Evolutionary conservation across 805 yeast genomes (phyloP).

Genomic region (Wickerhamomyces rabaulensis): DNA sequence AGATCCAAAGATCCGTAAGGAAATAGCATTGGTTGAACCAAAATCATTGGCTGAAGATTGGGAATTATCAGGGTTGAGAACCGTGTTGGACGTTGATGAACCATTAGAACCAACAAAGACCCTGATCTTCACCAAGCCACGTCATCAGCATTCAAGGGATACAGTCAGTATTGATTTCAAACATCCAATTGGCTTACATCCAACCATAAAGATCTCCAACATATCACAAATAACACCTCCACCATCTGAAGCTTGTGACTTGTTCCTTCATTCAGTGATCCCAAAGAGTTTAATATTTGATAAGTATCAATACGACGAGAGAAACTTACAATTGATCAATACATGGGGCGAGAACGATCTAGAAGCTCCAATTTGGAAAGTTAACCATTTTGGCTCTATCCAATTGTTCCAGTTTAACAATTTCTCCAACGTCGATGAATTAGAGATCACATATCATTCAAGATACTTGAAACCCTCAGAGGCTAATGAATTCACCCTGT

Average conservation of each 20-base stretch:
- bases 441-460: constrained; percentile 43
- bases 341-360: constrained; percentile 53
- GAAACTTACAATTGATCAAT: constrained; percentile 28
- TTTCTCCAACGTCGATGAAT: constrained; percentile 5
- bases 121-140: constrained; percentile 18
- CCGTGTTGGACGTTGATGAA: constrained; percentile 12
- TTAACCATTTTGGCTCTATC: constrained; percentile 41
- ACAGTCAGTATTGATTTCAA: constrained; percentile 10
- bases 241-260: constrained; percentile 31
- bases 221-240: constrained; percentile 8
- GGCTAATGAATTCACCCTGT: constrained; percentile 16
- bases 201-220: constrained; percentile 21
- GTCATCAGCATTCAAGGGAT: constrained; percentile 11
- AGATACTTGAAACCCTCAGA: constrained; percentile 41
- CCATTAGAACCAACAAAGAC: constrained; percentile 20
- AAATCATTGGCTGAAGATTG: constrained; percentile 12
- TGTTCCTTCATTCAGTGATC: constrained; percentile 37
- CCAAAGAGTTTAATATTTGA: constrained; percentile 49
- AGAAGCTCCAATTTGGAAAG: constrained; percentile 49
- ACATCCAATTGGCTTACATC: constrained; percentile 34
- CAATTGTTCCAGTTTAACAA: constrained; percentile 32
- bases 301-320: constrained; percentile 42
- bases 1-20: constrained; percentile 13
- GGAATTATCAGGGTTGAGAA: constrained; percentile 20
- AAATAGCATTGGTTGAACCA: constrained; percentile 20